A percentile compares a stretch with the other conserved stretches of the same genome.
These are phyloP conservation scores for Bathelium albidoporum DNA, from an alignment of 495 filamentous ascomycete species.

Conservation along the genomic window DNA sequence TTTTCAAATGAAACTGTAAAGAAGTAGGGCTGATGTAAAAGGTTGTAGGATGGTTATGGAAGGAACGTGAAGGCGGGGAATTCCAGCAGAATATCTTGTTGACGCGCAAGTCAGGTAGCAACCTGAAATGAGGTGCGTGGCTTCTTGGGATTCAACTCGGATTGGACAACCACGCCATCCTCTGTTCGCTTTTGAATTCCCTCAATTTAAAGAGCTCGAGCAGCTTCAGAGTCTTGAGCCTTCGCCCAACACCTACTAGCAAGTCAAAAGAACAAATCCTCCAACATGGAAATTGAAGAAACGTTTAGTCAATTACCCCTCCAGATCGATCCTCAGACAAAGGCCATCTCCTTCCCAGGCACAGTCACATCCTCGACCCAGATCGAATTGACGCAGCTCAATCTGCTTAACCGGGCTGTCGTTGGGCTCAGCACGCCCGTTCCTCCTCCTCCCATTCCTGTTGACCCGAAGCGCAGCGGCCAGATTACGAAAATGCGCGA, in stretches of 20 bases:
- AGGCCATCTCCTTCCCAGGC: slow-evolving; percentile 40
- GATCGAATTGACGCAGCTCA: slow-evolving; percentile 28
- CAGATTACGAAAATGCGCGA: slow-evolving; percentile 88
- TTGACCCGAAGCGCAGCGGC: slow-evolving; percentile 75
- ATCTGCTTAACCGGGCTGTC: slow-evolving; percentile 29
- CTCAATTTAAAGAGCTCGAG: too few species aligned
- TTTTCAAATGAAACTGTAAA: not conserved
- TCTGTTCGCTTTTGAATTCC: too few species aligned
- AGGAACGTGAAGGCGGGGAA: not conserved
- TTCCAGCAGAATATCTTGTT: not conserved
- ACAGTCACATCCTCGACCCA: slow-evolving; percentile 19
- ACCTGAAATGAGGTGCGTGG: not conserved
- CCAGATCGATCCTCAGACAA: slow-evolving; percentile 62
- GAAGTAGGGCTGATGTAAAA: not conserved
- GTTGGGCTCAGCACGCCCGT: slow-evolving; percentile 25
- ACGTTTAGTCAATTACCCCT: slow-evolving; percentile 78
- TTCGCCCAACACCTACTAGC: too few species aligned
- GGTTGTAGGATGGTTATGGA: too few species aligned
- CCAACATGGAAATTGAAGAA: slow-evolving; percentile 32
- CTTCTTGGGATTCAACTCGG: not conserved
- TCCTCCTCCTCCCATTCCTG: slow-evolving; percentile 52
- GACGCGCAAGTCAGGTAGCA: not conserved
- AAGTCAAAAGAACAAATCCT: not conserved
- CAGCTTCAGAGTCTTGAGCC: too few species aligned
- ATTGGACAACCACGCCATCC: not conserved